Evolutionary conservation across 2,329 filamentous ascomycete species (phyloP), one percentile per base, ranked within the genome.

Genomic region (Penicillium sclerotiorum): DNA sequence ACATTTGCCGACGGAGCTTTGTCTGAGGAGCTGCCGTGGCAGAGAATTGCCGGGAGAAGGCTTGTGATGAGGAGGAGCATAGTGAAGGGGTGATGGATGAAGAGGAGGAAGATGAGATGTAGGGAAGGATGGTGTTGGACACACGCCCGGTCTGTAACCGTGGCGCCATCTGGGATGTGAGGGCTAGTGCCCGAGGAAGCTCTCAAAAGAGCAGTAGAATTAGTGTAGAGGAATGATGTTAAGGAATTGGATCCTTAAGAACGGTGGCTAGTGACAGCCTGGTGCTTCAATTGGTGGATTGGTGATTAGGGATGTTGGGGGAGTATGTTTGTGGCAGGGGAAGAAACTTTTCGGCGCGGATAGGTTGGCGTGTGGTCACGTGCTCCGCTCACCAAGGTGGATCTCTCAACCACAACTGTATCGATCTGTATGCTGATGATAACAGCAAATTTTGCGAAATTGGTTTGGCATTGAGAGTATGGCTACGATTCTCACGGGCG

Each of bases 1-100:
- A 83, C 75, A 85, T 84, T 42, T 77, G 70, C 50, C 74, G 71
- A 52, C 82, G 78, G 35, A 80, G 73, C 56, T 73, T 73, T 36
- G 80, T 84, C 49, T 74, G 69, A 23, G 63, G 33, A 38, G 62
- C 56, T 38, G 58, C 48, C 6, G 68, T 67, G n/a, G 60, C 65
- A 15, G 68, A 71, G 47, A 72, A 71, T 12, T 64, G 58, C 13
- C 68, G 67, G 15, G 56, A 57, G 18, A 57, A 22, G 12, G 45
- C 52, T 50, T 57, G 56, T 57, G 54, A n/a, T n/a, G n/a, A 57
- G 39, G 59, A 57, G 37, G 49, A 47, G 35, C 47, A 53, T 52
- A 52, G 23, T 33, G 58, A 50, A n/a, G 42, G 20, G n/a, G 42
- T 32, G 35, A 58, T 45, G 47, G 43, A 49, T 47, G 60, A 43